These are phyloP conservation scores for Gracilaria domingensis DNA, from an alignment of 23 red algal genomes.

Conservation along the genomic window DNA sequence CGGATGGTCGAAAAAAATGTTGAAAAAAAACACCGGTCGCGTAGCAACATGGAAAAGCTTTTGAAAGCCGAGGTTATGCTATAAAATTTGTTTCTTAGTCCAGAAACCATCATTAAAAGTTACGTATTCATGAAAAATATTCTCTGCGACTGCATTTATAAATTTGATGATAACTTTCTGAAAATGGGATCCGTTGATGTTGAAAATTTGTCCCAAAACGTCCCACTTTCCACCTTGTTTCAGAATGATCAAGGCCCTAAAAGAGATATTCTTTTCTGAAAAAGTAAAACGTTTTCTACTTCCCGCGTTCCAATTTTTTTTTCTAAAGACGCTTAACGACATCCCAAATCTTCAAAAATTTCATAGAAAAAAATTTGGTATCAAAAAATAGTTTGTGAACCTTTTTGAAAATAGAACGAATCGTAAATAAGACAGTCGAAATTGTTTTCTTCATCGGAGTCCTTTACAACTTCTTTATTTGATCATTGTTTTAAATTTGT, in stretches of 20 bases:
- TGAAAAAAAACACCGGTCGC: conserved; percentile 32
- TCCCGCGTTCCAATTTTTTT: background rate
- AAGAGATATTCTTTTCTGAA: background rate
- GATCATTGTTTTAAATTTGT: background rate
- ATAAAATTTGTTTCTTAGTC: background rate
- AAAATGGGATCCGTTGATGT: background rate
- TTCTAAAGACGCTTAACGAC: background rate
- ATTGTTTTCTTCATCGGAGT: conserved; percentile 8
- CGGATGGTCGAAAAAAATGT: conserved; percentile 8
- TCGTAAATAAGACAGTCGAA: background rate
- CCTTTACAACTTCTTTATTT: background rate
- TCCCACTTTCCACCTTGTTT: conserved; percentile 31
- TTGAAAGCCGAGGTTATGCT: background rate
- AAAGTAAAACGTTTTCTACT: background rate
- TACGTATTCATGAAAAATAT: background rate
- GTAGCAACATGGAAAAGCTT: background rate
- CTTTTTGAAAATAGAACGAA: background rate
- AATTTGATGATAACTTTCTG: background rate
- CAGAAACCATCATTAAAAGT: background rate
- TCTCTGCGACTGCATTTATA: background rate
- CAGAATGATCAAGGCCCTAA: conserved; percentile 1
- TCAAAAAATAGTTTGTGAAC: background rate
- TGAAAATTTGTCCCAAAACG: background rate
- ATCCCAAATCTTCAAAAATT: background rate
- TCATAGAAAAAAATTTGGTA: background rate